Percentiles rank a stretch among this genome's conserved stretches.
Evolutionary conservation across 352 stramenopile genomes (phyloP).

Genomic region (Phytophthora palmivora): DNA sequence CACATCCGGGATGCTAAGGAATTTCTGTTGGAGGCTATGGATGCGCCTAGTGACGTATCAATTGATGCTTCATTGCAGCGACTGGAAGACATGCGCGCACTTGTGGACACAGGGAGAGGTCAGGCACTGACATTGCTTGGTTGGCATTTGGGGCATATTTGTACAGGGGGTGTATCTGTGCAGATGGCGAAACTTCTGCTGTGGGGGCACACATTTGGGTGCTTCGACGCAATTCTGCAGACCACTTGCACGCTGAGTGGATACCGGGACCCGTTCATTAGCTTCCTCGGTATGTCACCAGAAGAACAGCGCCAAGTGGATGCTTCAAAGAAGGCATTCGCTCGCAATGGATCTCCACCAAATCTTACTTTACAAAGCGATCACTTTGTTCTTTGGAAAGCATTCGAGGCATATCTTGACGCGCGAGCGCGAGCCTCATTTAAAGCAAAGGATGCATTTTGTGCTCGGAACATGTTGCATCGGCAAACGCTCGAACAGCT

Average conservation of each 20-base stretch:
- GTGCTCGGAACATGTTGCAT: conserved; percentile 69
- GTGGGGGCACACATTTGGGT: conserved; percentile 74
- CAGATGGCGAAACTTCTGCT: conserved; percentile 79
- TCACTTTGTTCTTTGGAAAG: conserved; percentile 74
- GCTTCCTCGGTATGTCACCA: conserved; percentile 68
- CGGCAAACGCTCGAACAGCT: conserved; percentile 72
- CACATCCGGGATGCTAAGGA: conserved; percentile 68
- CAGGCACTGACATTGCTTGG: conserved; percentile 65
- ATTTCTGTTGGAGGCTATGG: conserved; percentile 93
- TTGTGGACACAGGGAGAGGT: conserved; percentile 38
- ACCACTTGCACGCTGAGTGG: conserved; percentile 76
- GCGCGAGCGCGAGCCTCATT: conserved; percentile 50
- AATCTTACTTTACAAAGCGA: conserved; percentile 64
- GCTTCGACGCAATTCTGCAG: conserved; percentile 66
- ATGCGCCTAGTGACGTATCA: conserved; percentile 91
- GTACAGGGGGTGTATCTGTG: conserved; percentile 63
- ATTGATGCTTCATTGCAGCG: conserved; percentile 93
- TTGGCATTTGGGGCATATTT: conserved; percentile 81
- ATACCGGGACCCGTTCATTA: conserved; percentile 82
- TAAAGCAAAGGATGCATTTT: conserved; percentile 53
- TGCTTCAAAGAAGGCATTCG: conserved; percentile 59
- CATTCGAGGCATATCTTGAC: conserved; percentile 65
- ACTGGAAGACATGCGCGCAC: conserved; percentile 81
- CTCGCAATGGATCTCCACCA: conserved; percentile 46
- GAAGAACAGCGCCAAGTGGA: conserved; percentile 68